Percentiles rank a stretch among this genome's conserved stretches.
These are phyloP conservation scores for Diaporthe australafricana DNA, from an alignment of 2,329 filamentous ascomycete species.

Conservation along the genomic window DNA sequence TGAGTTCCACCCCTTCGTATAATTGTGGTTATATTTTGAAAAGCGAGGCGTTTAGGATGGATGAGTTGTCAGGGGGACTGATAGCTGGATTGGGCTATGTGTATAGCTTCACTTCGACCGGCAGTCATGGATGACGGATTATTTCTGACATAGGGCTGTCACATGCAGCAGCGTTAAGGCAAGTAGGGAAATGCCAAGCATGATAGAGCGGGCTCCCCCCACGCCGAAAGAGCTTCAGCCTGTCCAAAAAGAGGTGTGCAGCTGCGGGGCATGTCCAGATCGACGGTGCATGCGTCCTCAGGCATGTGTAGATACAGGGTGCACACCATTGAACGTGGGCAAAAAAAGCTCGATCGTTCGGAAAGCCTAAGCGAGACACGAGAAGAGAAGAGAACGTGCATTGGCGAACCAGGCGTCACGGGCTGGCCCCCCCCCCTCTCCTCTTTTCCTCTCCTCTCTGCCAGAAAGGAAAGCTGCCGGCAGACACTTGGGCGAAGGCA, in stretches of 20 bases:
- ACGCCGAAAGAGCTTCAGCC: conserved; percentile 18
- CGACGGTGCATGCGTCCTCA: conserved; percentile 26
- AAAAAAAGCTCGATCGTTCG: background rate
- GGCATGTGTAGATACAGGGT: conserved; percentile 3
- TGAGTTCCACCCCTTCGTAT: too few species aligned
- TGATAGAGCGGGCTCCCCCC: conserved; percentile 5
- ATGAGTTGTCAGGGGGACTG: background rate
- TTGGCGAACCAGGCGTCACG: background rate
- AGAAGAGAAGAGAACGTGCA: background rate
- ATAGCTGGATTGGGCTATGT: background rate
- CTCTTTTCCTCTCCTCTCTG: background rate
- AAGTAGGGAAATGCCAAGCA: conserved; percentile 25
- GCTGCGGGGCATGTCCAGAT: conserved; percentile 26
- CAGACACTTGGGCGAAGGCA: conserved; percentile 4
- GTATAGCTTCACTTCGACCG: background rate
- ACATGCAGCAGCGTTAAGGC: conserved; percentile 23
- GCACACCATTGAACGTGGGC: background rate
- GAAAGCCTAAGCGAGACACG: conserved; percentile 15
- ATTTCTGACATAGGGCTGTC: conserved; percentile 12
- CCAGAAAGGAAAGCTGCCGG: conserved; percentile 24
- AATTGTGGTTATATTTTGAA: background rate
- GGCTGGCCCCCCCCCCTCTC: background rate
- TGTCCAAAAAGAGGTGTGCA: conserved; percentile 6
- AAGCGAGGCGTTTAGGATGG: conserved; percentile 11
- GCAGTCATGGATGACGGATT: background rate